Evolutionary conservation across 2,329 filamentous ascomycete genomes (phyloP).

Genomic region (Penicillium sclerotiorum): DNA sequence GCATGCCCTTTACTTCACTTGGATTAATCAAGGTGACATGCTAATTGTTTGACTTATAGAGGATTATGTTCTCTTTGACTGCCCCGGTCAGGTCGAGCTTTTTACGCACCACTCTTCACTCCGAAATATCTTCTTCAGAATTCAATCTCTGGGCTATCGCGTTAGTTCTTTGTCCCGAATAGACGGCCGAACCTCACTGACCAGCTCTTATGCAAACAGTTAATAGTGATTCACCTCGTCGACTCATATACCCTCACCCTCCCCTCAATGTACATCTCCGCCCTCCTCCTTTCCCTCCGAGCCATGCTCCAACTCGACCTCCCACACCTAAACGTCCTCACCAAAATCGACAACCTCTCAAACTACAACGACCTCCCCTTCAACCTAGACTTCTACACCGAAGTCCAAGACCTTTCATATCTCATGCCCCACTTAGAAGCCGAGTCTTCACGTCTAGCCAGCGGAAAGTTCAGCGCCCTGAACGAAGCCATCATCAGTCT

Average conservation of each 20-base stretch:
- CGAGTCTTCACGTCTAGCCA: constrained; percentile 71
- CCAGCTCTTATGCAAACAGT: constrained; percentile 55
- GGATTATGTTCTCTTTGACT: constrained; percentile 94
- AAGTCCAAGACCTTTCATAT: constrained; percentile 89
- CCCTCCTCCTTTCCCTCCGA: constrained; percentile 86
- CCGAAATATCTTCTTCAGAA: constrained; percentile 84
- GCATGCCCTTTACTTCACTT: too few relatives aligned
- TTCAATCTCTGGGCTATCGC: constrained; percentile 90
- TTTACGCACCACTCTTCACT: constrained; percentile 94
- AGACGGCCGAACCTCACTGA: background rate
- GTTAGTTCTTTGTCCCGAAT: constrained; percentile 55
- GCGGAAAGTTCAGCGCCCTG: constrained; percentile 77
- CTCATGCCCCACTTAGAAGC: constrained; percentile 77
- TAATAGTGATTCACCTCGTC: constrained; percentile 89
- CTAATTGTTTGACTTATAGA: constrained; percentile 50
- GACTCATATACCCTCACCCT: constrained; percentile 93
- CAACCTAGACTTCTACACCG: constrained; percentile 95
- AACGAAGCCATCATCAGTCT: constrained; percentile 86
- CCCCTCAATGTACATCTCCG: constrained; percentile 92
- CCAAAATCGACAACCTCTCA: constrained; percentile 93
- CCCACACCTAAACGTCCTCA: constrained; percentile 91
- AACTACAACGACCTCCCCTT: constrained; percentile 86
- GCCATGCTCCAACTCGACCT: constrained; percentile 99
- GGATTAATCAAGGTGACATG: background rate
- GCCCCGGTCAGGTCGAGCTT: constrained; percentile 93